phyloP scores from a whole-genome alignment of 1,284 basidiomycete genomes.

The Heterobasidion parviporum region DNA sequence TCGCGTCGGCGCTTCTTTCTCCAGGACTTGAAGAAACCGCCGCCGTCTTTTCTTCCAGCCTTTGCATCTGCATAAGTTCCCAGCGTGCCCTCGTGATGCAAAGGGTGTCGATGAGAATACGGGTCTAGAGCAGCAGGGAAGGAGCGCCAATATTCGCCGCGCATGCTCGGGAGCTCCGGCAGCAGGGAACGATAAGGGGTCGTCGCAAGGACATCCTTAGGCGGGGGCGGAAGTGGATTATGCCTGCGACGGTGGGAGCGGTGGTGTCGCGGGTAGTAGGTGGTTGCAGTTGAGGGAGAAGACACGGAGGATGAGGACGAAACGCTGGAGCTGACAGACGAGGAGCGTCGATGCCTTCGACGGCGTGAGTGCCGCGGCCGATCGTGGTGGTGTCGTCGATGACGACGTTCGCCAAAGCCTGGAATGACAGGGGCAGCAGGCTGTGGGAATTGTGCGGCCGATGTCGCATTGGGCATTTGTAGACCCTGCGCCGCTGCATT shows the following conservation, averaged over 20 bases:
- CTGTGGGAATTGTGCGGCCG: neutral
- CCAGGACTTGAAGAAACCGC: neutral
- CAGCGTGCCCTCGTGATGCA: neutral
- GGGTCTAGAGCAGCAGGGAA: slow-evolving; percentile 10
- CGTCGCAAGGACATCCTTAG: slow-evolving; percentile 38
- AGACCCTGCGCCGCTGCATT: neutral
- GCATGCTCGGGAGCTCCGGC: slow-evolving; percentile 31
- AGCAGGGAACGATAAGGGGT: slow-evolving; percentile 40
- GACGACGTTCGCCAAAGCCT: neutral
- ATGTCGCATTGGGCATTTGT: neutral
- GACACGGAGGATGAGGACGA: neutral
- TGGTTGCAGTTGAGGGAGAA: slow-evolving; percentile 4
- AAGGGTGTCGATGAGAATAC: neutral
- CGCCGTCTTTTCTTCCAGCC: neutral
- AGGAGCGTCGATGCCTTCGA: neutral
- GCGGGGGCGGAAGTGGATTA: slow-evolving; percentile 45
- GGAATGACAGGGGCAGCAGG: neutral
- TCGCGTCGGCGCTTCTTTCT: neutral
- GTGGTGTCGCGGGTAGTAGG: slow-evolving; percentile 5
- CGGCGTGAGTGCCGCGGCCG: neutral
- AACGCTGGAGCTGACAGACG: neutral
- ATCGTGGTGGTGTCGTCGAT: neutral
- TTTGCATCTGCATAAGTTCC: neutral
- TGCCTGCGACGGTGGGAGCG: slow-evolving; percentile 2
- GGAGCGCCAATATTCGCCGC: slow-evolving; percentile 26